phyloP scores from a whole-genome alignment of 495 filamentous ascomycete genomes.

The Sabuloglossum arenarium region DNA sequence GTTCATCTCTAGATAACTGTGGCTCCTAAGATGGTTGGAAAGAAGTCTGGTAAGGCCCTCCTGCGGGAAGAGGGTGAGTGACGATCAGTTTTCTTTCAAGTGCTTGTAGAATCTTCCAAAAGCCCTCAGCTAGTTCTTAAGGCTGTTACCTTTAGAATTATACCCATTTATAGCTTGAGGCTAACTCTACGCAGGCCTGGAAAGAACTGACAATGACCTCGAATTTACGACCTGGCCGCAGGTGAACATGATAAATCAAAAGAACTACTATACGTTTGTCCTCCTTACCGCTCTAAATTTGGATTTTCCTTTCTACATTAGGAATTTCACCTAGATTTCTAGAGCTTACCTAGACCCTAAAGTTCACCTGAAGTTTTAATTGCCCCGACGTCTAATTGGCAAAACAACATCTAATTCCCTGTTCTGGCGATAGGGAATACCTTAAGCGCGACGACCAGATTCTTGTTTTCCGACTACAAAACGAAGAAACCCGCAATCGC shows the following conservation, averaged over 20 bases:
- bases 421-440: slow-evolving; percentile 46
- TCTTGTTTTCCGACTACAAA: slow-evolving; percentile 65
- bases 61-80: slow-evolving; percentile 37
- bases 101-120: not conserved
- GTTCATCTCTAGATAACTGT: not conserved
- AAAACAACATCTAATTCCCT: not conserved
- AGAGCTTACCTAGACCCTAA: not conserved
- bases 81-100: not conserved
- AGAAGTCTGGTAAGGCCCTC: slow-evolving; percentile 42
- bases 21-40: slow-evolving; percentile 32
- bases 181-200: slow-evolving; percentile 39
- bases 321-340: not conserved
- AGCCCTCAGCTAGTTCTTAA: not conserved
- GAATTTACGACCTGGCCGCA: slow-evolving; percentile 86
- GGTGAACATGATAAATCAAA: slow-evolving; percentile 85
- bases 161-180: not conserved
- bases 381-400: not conserved
- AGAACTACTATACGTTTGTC: slow-evolving; percentile 96
- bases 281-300: not conserved
- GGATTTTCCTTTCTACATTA: not conserved
- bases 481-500: slow-evolving; percentile 56
- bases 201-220: slow-evolving; percentile 94
- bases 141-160: not conserved
- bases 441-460: slow-evolving; percentile 96
- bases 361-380: not conserved